Evolutionary conservation across 257 asterid genomes (phyloP).

Genomic region (Solanum gracilifrons): DNA sequence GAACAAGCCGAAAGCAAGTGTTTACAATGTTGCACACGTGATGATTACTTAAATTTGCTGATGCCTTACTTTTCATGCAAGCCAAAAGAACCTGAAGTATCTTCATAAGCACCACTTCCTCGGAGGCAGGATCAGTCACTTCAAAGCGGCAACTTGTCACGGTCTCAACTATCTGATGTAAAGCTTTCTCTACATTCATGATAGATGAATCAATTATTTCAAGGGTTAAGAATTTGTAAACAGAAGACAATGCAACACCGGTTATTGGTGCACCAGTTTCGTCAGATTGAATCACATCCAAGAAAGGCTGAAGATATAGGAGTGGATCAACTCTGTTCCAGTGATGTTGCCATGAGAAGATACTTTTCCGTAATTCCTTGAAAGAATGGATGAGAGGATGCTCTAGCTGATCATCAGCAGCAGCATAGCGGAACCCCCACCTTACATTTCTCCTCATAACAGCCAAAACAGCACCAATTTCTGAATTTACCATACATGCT

Average conservation of each 20-base stretch:
- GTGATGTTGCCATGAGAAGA: slow-evolving; percentile 1
- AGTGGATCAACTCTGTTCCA: background rate
- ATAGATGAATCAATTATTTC: slow-evolving; percentile 2
- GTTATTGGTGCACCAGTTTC: slow-evolving; percentile 9
- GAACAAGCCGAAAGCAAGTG: slow-evolving; percentile 1
- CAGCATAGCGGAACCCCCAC: slow-evolving; percentile 1
- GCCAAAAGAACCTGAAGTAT: slow-evolving; percentile 3
- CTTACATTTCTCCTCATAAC: slow-evolving; percentile 7
- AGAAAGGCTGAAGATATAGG: background rate
- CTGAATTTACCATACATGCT: slow-evolving; percentile 6
- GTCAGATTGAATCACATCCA: slow-evolving; percentile 7
- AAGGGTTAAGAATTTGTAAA: slow-evolving; percentile 5
- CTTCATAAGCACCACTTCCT: slow-evolving; percentile 7
- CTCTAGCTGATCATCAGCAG: background rate
- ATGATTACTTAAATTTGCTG: slow-evolving; percentile 1
- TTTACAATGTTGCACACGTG: slow-evolving; percentile 4
- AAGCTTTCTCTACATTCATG: background rate
- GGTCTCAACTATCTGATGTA: slow-evolving; percentile 2
- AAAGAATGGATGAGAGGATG: slow-evolving; percentile 4
- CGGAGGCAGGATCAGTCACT: slow-evolving; percentile 6
- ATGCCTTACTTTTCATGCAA: slow-evolving; percentile 1
- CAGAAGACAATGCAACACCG: slow-evolving; percentile 4
- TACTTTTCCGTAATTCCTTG: background rate
- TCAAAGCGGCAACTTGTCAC: slow-evolving; percentile 8
- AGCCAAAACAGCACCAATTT: slow-evolving; percentile 5